Evolutionary conservation across 2,329 filamentous ascomycete genomes (phyloP).

Genomic region (Fusarium armeniacum): DNA sequence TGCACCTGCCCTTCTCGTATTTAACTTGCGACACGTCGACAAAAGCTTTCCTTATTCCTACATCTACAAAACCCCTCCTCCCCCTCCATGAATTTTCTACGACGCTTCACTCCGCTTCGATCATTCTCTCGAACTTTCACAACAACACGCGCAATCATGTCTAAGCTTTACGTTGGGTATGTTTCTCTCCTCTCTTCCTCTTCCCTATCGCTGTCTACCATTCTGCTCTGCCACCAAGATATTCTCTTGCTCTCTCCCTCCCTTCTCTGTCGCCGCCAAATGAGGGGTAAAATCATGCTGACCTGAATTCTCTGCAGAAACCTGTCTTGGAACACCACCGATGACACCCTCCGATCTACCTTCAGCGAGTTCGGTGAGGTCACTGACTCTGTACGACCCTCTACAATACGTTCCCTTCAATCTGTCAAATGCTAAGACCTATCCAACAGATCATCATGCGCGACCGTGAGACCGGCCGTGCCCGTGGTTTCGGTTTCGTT

Average conservation of each 20-base stretch:
- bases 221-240: too few relatives aligned
- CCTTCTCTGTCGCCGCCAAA: not conserved
- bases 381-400: not conserved
- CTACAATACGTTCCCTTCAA: not conserved
- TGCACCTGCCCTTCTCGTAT: not conserved
- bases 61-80: slow-evolving; percentile 6
- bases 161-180: slow-evolving; percentile 12
- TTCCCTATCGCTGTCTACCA: not conserved
- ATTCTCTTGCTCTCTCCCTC: not conserved
- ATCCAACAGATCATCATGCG: slow-evolving; percentile 2
- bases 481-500: slow-evolving; percentile 16
- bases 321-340: slow-evolving; percentile 8
- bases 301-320: slow-evolving; percentile 7
- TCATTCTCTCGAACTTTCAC: slow-evolving; percentile 9
- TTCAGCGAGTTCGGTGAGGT: not conserved
- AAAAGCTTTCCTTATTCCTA: not conserved
- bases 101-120: slow-evolving; percentile 8
- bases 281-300: slow-evolving; percentile 13
- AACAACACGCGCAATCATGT: slow-evolving; percentile 12
- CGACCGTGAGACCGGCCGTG: slow-evolving; percentile 11
- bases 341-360: not conserved
- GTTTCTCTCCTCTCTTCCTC: not conserved
- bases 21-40: slow-evolving; percentile 1
- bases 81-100: slow-evolving; percentile 8
- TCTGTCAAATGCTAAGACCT: not conserved